Evolutionary conservation across 2,329 filamentous ascomycete genomes (phyloP).

Genomic region (Cercospora sp.): DNA sequence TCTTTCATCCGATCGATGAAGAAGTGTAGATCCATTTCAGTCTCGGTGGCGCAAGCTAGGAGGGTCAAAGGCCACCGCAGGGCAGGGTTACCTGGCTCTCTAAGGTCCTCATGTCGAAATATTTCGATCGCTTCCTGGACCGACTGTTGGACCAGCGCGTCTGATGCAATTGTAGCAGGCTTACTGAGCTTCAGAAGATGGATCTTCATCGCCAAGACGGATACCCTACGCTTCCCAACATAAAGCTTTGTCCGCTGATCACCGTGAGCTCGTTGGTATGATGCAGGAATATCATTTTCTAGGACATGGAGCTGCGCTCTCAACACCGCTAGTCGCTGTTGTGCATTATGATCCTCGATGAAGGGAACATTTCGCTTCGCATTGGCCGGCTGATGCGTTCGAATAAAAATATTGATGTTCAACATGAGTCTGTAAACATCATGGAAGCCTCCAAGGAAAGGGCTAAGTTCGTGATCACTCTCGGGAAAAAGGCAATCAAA

Average conservation of each 20-base stretch:
- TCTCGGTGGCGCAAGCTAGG: constrained; percentile 19
- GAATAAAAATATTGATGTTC: constrained; percentile 15
- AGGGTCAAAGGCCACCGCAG: constrained; percentile 24
- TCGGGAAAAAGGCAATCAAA: constrained; percentile 18
- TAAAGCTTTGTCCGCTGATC: constrained; percentile 12
- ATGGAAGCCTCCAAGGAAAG: constrained; percentile 23
- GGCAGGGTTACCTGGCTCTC: constrained; percentile 20
- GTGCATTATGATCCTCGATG: too few species aligned
- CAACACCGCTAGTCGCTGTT: too few species aligned
- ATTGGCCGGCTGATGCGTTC: not conserved
- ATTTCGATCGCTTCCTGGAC: constrained; percentile 9
- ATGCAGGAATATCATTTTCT: constrained; percentile 8
- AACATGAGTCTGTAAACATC: constrained; percentile 21
- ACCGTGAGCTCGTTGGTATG: constrained; percentile 1
- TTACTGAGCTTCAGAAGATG: constrained; percentile 20
- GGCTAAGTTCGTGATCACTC: constrained; percentile 14
- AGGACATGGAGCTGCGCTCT: constrained; percentile 6
- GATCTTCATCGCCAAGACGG: constrained; percentile 14
- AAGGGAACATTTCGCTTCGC: too few species aligned
- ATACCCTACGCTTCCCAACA: constrained; percentile 19
- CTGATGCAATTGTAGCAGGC: not conserved
- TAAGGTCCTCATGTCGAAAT: constrained; percentile 13
- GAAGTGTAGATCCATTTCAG: constrained; percentile 15
- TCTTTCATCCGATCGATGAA: constrained; percentile 15
- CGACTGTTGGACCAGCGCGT: constrained; percentile 1